Conservation (phyloP, 306 rosid species). For the Medicago ruthenica region DNA sequence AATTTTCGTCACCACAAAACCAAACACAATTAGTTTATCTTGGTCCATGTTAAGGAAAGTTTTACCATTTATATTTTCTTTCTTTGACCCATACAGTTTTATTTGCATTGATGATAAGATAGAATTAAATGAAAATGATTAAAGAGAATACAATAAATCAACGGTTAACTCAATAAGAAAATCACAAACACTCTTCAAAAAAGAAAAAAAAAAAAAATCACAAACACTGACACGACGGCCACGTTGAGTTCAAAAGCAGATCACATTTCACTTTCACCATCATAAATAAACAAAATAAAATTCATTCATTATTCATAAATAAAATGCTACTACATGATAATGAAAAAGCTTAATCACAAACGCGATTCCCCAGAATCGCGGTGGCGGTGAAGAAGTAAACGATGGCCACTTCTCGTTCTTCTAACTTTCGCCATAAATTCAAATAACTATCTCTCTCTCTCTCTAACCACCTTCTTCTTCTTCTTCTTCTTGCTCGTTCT, state of each 20-base stretch:
- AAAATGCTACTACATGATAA: too few species aligned
- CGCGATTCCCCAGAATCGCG: conserved; percentile 15
- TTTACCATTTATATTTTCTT: neutral
- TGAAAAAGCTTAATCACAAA: neutral
- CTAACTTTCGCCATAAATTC: neutral
- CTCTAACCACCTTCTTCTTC: too few species aligned
- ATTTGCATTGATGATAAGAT: neutral
- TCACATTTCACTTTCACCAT: neutral
- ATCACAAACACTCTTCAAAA: neutral
- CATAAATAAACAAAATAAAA: neutral
- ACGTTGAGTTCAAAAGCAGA: conserved; percentile 12
- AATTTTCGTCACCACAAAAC: too few species aligned
- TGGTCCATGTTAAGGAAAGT: neutral
- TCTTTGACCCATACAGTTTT: too few species aligned
- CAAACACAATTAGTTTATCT: too few species aligned
- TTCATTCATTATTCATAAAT: too few species aligned
- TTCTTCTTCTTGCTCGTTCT: neutral
- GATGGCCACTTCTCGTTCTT: neutral
- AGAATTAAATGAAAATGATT: neutral
- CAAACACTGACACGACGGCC: neutral
- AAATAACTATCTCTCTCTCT: neutral
- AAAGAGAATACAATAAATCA: neutral
- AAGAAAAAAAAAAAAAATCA: too few species aligned
- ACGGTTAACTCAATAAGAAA: neutral
- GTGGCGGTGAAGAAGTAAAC: neutral